These are phyloP conservation scores for Aechmea fasciata DNA, from an alignment of 176 grass and related monocot genomes.

Conservation along the genomic window DNA sequence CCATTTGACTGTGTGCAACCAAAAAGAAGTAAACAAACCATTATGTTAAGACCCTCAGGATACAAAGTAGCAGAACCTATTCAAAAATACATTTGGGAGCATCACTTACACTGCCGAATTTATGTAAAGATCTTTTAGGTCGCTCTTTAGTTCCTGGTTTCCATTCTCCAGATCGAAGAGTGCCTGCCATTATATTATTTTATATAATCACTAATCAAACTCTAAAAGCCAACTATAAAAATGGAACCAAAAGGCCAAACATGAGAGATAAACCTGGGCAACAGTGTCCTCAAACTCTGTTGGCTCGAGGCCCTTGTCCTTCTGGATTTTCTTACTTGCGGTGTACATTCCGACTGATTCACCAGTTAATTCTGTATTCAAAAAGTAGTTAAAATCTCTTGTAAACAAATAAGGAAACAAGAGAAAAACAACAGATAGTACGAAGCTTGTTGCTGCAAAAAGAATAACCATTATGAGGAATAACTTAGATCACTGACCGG, in stretches of 20 bases:
- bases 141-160: conserved; percentile 82
- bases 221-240: neutral
- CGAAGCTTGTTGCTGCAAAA: no score
- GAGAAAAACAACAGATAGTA: no score
- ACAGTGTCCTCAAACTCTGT: conserved; percentile 64
- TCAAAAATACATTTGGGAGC: neutral
- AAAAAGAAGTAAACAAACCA: neutral
- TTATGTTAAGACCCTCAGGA: neutral
- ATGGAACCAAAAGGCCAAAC: neutral
- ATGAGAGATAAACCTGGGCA: conserved; percentile 50
- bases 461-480: no score
- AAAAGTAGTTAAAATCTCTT: neutral
- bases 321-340: conserved; percentile 28
- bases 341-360: conserved; percentile 16
- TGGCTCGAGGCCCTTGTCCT: conserved; percentile 22
- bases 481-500: no score
- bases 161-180: conserved; percentile 95
- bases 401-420: neutral
- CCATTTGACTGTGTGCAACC: conserved; percentile 46
- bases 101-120: conserved; percentile 50
- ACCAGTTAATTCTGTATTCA: neutral
- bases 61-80: neutral
- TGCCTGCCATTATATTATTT: conserved; percentile 32
- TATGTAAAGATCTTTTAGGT: conserved; percentile 91
- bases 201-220: neutral